Percentiles rank a stretch among this genome's conserved stretches.
Evolutionary conservation across 192 early-diverging fungal species (phyloP).

Genomic region (Backusella macrospora): DNA sequence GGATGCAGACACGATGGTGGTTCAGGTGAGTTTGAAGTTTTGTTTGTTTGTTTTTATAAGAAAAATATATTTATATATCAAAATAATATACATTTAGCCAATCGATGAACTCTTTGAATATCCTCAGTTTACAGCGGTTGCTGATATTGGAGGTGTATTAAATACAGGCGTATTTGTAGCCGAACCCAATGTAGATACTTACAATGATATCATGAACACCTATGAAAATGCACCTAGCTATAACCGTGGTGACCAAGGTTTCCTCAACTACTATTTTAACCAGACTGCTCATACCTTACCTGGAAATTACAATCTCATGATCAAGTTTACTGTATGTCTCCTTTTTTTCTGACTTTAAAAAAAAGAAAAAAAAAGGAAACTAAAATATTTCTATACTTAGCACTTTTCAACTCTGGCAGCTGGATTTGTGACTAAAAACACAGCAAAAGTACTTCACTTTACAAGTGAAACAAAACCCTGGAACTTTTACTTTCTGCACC

Average conservation of each 20-base stretch:
- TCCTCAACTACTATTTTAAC: constrained; percentile 42
- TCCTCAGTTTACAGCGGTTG: constrained; percentile 24
- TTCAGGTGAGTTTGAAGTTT: constrained; percentile 16
- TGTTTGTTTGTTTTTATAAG: background rate
- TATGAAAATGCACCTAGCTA: constrained; percentile 31
- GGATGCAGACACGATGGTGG: constrained; percentile 31
- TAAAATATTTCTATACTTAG: background rate
- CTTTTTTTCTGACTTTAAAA: background rate
- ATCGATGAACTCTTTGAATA: constrained; percentile 28
- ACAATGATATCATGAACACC: constrained; percentile 16
- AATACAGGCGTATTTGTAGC: constrained; percentile 29
- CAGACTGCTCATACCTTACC: constrained; percentile 25
- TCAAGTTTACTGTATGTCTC: constrained; percentile 27
- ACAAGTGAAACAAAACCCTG: constrained; percentile 40
- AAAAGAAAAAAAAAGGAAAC: background rate
- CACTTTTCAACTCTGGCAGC: constrained; percentile 24
- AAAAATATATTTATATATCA: constrained; percentile 3
- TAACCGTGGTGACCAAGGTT: constrained; percentile 40
- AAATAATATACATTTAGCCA: background rate
- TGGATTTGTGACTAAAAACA: constrained; percentile 16
- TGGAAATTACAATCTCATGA: constrained; percentile 37
- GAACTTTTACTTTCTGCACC: constrained; percentile 23
- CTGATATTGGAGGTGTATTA: constrained; percentile 26
- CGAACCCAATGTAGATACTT: constrained; percentile 24
- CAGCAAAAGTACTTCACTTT: constrained; percentile 36